Percentiles rank a stretch among this genome's conserved stretches.
Conservation (phyloP, 1,139 yeast species). For the Pichia sp. region DNA sequence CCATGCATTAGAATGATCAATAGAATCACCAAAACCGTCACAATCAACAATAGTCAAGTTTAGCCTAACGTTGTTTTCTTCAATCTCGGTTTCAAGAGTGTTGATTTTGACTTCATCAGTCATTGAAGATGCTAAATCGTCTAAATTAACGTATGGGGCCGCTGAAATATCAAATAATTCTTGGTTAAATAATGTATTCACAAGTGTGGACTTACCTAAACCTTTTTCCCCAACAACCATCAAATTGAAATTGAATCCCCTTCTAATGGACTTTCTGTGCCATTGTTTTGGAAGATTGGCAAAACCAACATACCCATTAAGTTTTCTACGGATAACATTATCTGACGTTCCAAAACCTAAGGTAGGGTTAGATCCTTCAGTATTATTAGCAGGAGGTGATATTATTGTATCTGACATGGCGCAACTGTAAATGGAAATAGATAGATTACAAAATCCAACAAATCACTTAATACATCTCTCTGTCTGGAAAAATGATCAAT, state of each 20-base stretch:
- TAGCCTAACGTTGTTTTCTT: conserved; percentile 89
- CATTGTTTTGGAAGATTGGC: conserved; percentile 98
- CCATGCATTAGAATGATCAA: conserved; percentile 88
- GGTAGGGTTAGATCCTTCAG: background rate
- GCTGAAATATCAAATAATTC: conserved; percentile 41
- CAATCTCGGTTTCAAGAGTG: conserved; percentile 64
- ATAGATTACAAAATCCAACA: no score
- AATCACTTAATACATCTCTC: no score
- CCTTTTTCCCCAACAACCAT: conserved; percentile 92
- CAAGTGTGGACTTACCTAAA: conserved; percentile 86
- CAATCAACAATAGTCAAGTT: conserved; percentile 81
- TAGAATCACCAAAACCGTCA: conserved; percentile 90
- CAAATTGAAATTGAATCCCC: conserved; percentile 87
- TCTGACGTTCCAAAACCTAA: background rate
- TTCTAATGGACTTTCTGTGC: conserved; percentile 90
- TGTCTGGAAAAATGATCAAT: no score
- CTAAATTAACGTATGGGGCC: conserved; percentile 11
- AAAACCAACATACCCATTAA: conserved; percentile 92
- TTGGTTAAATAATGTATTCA: conserved; percentile 84
- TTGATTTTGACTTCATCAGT: conserved; percentile 50
- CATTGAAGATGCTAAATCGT: conserved; percentile 11
- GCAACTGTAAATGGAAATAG: no score
- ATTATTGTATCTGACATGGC: background rate
- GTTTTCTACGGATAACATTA: conserved; percentile 62
- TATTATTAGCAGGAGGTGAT: background rate